phyloP scores from a whole-genome alignment of 208 protist species.

The Trypanosoma rangeli region DNA sequence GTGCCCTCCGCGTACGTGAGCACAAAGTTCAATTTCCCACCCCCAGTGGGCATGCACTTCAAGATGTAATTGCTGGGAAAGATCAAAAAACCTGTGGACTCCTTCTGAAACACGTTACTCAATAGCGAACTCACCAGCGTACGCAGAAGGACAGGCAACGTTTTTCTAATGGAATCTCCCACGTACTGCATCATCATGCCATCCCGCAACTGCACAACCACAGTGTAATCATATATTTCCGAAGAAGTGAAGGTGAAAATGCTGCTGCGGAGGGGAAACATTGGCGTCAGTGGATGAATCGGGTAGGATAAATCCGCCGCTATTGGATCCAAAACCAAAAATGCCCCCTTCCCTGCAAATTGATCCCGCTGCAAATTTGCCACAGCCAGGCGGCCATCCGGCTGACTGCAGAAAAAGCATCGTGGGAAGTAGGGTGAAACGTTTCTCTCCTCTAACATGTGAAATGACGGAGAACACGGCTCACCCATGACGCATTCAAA shows the following conservation, averaged over 20 bases:
- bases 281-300: slow-evolving; percentile 3
- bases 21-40: background rate
- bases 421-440: slow-evolving; percentile 10
- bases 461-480: slow-evolving; percentile 10
- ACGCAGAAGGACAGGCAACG: slow-evolving; percentile 6
- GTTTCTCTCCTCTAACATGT: slow-evolving; percentile 5
- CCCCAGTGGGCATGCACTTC: background rate
- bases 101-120: background rate
- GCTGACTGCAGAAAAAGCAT: slow-evolving; percentile 11
- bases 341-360: slow-evolving; percentile 7
- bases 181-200: slow-evolving; percentile 23
- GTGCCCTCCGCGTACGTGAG: slow-evolving; percentile 17
- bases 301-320: slow-evolving; percentile 13
- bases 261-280: slow-evolving; percentile 10
- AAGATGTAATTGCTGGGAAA: slow-evolving; percentile 20
- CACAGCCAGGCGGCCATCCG: slow-evolving; percentile 8
- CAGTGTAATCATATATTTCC: slow-evolving; percentile 16
- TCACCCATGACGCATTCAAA: slow-evolving; percentile 17
- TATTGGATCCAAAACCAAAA: slow-evolving; percentile 21
- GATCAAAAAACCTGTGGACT: slow-evolving; percentile 2
- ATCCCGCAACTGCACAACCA: slow-evolving; percentile 27
- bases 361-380: slow-evolving; percentile 18
- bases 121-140: slow-evolving; percentile 1
- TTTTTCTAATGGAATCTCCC: slow-evolving; percentile 13
- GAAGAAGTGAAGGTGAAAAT: slow-evolving; percentile 9